Conservation (phyloP, 257 asterid genomes). For the Datura wrightii region DNA sequence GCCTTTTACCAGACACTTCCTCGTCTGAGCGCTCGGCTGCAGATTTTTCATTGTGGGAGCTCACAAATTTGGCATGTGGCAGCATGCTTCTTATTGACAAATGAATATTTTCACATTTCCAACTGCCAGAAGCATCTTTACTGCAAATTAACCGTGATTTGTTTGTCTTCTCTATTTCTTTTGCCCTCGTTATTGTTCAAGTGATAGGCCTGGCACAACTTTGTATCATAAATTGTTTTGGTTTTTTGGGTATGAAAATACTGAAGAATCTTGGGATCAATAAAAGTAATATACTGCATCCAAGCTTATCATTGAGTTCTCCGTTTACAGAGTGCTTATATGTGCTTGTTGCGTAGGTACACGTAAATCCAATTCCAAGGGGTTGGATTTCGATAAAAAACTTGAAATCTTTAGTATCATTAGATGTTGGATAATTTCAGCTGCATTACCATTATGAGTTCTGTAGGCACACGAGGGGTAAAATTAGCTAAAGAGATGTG, state of each 20-base stretch:
- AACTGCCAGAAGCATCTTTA: neutral
- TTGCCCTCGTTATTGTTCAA: neutral
- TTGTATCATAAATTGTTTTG: neutral
- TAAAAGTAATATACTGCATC: neutral
- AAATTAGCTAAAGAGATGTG: constrained; percentile 18
- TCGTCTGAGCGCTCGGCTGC: neutral
- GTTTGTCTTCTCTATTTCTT: neutral
- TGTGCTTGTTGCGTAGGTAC: neutral
- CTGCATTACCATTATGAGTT: neutral
- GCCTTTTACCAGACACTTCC: neutral
- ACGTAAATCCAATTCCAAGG: neutral
- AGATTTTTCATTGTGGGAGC: neutral
- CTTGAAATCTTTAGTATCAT: neutral
- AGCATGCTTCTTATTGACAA: constrained; percentile 15
- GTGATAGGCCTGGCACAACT: neutral
- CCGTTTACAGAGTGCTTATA: neutral
- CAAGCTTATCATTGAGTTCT: neutral
- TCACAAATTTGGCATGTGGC: constrained; percentile 21
- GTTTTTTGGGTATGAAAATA: neutral
- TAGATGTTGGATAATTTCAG: constrained; percentile 9
- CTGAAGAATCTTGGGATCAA: neutral
- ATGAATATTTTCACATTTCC: constrained; percentile 22
- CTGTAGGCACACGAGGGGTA: neutral
- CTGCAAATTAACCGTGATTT: neutral
- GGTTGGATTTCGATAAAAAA: neutral